Conservation (phyloP, 1,139 yeast species). For the Geotrichum fermentans region DNA sequence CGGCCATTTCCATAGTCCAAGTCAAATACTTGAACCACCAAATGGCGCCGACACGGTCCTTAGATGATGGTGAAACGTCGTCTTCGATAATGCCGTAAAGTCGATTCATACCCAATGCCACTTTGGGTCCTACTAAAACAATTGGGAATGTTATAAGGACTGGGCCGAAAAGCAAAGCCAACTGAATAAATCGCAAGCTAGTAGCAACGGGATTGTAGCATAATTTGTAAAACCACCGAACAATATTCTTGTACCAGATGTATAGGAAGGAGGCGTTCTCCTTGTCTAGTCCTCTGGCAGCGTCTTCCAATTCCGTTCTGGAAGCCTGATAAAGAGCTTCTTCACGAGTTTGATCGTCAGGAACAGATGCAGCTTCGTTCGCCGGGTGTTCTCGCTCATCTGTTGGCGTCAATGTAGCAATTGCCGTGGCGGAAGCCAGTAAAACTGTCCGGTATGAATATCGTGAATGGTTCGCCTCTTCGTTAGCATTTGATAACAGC, state of each 20-base stretch:
- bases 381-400: not conserved
- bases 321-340: slow-evolving; percentile 62
- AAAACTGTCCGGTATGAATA: not conserved
- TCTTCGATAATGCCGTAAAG: not conserved
- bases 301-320: slow-evolving; percentile 43
- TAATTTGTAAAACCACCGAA: slow-evolving; percentile 23
- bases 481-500: no score
- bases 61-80: slow-evolving; percentile 25
- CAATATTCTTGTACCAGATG: slow-evolving; percentile 3
- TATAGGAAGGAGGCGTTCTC: slow-evolving; percentile 5
- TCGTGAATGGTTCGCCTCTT: not conserved
- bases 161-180: slow-evolving; percentile 66
- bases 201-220: slow-evolving; percentile 62
- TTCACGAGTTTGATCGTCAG: slow-evolving; percentile 48
- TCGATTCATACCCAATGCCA: slow-evolving; percentile 24
- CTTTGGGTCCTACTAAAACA: slow-evolving; percentile 53
- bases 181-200: slow-evolving; percentile 60
- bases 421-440: slow-evolving; percentile 14
- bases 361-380: not conserved
- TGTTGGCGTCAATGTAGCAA: slow-evolving; percentile 11
- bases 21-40: slow-evolving; percentile 69
- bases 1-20: slow-evolving; percentile 73
- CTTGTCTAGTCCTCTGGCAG: slow-evolving; percentile 1
- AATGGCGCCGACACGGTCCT: slow-evolving; percentile 55
- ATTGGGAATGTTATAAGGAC: slow-evolving; percentile 62